Percentiles rank a stretch among this genome's conserved stretches.
These are phyloP conservation scores for Solanum ossicruentum DNA, from an alignment of 257 asterid genomes.

Conservation along the genomic window DNA sequence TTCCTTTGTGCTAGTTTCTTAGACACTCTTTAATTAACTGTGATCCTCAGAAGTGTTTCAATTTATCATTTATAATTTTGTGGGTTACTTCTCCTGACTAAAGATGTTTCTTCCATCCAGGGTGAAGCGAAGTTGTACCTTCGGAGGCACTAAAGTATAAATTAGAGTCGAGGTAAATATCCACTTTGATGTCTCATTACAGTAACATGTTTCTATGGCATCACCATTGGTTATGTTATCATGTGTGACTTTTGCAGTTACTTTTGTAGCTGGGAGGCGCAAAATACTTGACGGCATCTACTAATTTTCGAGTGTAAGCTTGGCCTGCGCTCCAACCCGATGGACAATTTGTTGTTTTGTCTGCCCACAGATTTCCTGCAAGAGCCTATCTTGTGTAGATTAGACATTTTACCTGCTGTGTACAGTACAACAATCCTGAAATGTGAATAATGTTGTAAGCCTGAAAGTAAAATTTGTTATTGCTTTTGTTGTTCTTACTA, in stretches of 20 bases:
- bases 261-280: background rate
- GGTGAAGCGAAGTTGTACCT: background rate
- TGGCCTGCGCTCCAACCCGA: background rate
- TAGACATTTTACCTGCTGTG: background rate
- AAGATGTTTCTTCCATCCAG: background rate
- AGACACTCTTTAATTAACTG: background rate
- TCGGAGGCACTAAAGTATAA: background rate
- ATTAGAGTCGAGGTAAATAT: background rate
- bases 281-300: background rate
- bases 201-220: background rate
- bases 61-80: background rate
- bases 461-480: background rate
- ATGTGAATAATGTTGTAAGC: background rate
- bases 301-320: background rate
- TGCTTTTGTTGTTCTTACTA: background rate
- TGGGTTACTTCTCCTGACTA: background rate
- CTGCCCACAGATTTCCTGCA: background rate
- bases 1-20: background rate
- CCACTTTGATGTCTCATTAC: background rate
- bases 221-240: background rate
- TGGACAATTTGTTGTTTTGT: background rate
- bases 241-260: background rate
- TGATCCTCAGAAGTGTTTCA: background rate
- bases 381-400: background rate
- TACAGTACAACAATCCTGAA: background rate